Conservation (phyloP, 2,329 filamentous ascomycete species). For the Chaetomium sp. region DNA sequence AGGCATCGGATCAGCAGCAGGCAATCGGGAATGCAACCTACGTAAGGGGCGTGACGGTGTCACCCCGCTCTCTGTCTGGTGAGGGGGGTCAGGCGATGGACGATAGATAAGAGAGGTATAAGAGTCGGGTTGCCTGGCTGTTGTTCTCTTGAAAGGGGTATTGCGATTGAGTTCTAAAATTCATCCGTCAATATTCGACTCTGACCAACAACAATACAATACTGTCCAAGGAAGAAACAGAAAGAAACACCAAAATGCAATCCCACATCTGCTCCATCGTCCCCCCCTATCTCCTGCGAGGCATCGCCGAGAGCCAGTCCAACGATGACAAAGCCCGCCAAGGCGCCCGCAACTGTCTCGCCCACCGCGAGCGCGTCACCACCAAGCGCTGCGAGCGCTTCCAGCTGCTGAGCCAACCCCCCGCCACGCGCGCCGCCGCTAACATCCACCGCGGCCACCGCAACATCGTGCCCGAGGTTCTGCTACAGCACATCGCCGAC, state of each 20-base stretch:
- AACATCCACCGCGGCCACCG: conserved; percentile 17
- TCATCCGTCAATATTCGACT: background rate
- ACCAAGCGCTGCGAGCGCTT: conserved; percentile 31
- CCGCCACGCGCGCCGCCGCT: conserved; percentile 6
- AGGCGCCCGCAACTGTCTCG: conserved; percentile 32
- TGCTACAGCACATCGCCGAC: conserved; percentile 35
- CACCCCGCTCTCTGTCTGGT: background rate
- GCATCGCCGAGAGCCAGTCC: conserved; percentile 35
- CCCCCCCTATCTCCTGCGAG: conserved; percentile 40
- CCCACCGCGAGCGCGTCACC: conserved; percentile 29
- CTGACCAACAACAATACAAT: background rate
- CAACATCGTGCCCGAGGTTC: conserved; percentile 34
- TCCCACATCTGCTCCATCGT: conserved; percentile 34
- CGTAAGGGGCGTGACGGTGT: background rate
- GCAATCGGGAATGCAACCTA: background rate
- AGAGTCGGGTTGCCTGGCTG: background rate
- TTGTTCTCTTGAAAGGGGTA: background rate
- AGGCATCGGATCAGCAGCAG: background rate
- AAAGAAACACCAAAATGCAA: background rate
- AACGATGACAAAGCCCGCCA: conserved; percentile 32
- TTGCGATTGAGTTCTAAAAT: background rate
- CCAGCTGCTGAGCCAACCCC: conserved; percentile 28
- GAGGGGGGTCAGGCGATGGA: too few relatives aligned
- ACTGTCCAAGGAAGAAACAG: background rate
- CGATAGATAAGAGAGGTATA: background rate